Base-by-base conservation (phyloP, 208 protist species). In the Acanthamoeba castellanii region DNA sequence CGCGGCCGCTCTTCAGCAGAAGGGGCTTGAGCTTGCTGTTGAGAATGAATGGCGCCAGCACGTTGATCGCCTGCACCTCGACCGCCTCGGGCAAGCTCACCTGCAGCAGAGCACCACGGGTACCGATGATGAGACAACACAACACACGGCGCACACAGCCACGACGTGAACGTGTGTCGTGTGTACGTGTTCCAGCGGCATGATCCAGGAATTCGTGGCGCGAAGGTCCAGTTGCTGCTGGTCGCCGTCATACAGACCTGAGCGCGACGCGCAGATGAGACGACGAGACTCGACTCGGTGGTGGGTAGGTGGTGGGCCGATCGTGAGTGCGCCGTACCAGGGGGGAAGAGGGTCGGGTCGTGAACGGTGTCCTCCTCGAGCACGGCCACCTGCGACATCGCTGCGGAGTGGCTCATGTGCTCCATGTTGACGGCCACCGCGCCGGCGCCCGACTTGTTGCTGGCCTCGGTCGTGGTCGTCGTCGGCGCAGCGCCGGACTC, bases 11-110 rank as follows among this genome's bases (percentile, higher is more conserved):
- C 22, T 96, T 92, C 7, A 92, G 94, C 13, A 99, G 96, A 64
- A 98, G 98, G 8, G 96, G 95, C 96, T 99, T 99, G 61, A 99
- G 96, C 50, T 97, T 97, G 16, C 96, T 97, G 96, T 99, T 99
- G 81, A 99, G 82, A 66, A 99, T 98, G 94, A 99, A 99, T 42
- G 99, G 99, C 25, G 99, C 98, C 57, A 99, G 96, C 30, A 98
- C 97, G 97, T 99, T 99, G 96, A 99, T 99, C n/a, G 98, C 97
- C 97, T 99, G 99, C 78, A 91, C 92, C 42, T 91, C 92, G n/a
- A 76, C 70, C 27, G 61, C 78, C 47, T 95, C 92, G 42, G 92
- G 37, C 52, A 64, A 18, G 16, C 76, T 81, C 42, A 82, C 90
- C 55, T 92, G 64, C 30, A 9, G 45, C 45, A 74, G 66, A 18